Percentiles rank a stretch among this genome's conserved stretches.
phyloP scores from a whole-genome alignment of 2,329 filamentous ascomycete genomes.

The Sordariomycetes sp. region DNA sequence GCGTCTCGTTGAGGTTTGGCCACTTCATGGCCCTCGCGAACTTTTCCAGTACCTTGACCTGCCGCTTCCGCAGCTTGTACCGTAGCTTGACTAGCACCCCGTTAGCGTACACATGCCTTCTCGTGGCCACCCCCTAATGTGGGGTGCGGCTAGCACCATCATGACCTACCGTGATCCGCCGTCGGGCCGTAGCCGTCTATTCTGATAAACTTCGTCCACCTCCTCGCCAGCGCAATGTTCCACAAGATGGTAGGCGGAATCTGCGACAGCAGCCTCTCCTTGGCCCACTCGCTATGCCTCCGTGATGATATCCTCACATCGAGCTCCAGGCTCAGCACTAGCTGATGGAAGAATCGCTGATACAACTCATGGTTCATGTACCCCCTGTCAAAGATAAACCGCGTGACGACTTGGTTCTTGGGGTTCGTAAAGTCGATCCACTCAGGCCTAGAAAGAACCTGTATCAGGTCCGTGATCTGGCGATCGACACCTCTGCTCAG shows the following conservation, averaged over 20 bases:
- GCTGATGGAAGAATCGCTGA: conserved; percentile 59
- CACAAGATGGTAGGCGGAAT: conserved; percentile 60
- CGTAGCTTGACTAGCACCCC: conserved; percentile 38
- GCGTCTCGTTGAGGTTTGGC: conserved; percentile 56
- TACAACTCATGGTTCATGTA: conserved; percentile 42
- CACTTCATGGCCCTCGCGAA: conserved; percentile 66
- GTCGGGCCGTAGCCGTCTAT: conserved; percentile 46
- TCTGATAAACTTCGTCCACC: conserved; percentile 59
- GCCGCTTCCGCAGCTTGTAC: conserved; percentile 50
- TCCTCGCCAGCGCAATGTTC: conserved; percentile 59
- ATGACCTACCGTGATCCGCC: conserved; percentile 31
- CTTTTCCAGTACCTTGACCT: conserved; percentile 53
- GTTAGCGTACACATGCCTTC: background rate
- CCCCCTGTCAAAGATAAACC: conserved; percentile 53
- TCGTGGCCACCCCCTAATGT: background rate
- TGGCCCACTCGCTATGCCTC: conserved; percentile 47
- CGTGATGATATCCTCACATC: conserved; percentile 54
- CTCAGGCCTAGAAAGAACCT: conserved; percentile 51
- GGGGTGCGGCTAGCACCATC: too few relatives aligned
- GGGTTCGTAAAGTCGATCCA: conserved; percentile 64
- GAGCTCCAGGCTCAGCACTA: conserved; percentile 61
- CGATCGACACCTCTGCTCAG: conserved; percentile 41
- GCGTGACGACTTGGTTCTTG: conserved; percentile 60
- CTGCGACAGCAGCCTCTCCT: conserved; percentile 48
- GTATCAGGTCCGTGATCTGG: conserved; percentile 61